Conservation (phyloP, 2,329 filamentous ascomycete genomes). For the Hymenoscyphus fraxineus region DNA sequence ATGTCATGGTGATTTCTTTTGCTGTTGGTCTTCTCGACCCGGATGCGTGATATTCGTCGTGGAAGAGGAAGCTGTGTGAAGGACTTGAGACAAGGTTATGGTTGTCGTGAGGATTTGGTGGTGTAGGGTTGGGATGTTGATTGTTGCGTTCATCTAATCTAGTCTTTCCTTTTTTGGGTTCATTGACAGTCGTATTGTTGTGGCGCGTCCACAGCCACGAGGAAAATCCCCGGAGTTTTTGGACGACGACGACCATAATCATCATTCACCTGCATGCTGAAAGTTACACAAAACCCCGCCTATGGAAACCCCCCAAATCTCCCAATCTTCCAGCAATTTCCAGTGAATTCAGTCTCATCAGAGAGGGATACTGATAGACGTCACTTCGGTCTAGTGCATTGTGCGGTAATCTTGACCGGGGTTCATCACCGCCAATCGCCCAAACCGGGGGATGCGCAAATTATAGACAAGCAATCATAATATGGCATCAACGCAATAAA, state of each 20-base stretch:
- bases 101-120: background rate
- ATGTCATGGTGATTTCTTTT: slow-evolving; percentile 56
- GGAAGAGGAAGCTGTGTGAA: background rate
- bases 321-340: background rate
- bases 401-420: slow-evolving; percentile 19
- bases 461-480: slow-evolving; percentile 22
- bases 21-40: background rate
- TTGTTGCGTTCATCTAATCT: background rate
- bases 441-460: slow-evolving; percentile 11
- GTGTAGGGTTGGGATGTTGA: background rate
- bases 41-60: too few species aligned
- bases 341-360: background rate
- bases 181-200: background rate
- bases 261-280: background rate
- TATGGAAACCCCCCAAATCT: background rate
- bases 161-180: background rate
- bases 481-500: slow-evolving; percentile 15
- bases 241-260: background rate
- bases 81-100: background rate
- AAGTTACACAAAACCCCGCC: background rate
- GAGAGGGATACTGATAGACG: background rate
- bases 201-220: background rate
- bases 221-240: background rate
- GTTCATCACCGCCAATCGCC: slow-evolving; percentile 21
- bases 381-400: slow-evolving; percentile 11